Base-by-base conservation (phyloP, 1,284 basidiomycete genomes). In the Boletus smithii region DNA sequence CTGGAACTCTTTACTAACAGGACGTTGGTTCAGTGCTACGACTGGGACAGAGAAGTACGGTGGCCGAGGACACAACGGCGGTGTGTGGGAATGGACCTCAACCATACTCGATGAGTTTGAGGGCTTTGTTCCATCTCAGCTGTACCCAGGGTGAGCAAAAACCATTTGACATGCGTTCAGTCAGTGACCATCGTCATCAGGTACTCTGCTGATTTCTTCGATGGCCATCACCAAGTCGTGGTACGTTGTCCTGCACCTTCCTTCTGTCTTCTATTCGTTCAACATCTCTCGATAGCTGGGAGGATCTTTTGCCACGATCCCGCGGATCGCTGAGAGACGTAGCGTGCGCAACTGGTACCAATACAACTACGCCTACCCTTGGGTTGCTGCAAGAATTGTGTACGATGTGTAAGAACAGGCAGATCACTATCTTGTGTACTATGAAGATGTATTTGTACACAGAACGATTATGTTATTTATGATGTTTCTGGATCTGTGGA, bases 81-180 rank as follows among this genome's bases (percentile, higher is more conserved):
- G 95, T 16, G 87, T 97, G n/a, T 99, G 94, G 93, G 94, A 97
- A 71, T 98, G 95, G 95, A 97, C 95, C 4, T 86, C 85, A 20
- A 94, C 92, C 7, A 55, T 75, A 23, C 80, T 95, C 43, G 80
- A 82, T 23, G 75, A 73, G 31, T 76, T 83, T 56, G 83, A 90
- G 3, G 93, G 91, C 0, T 98, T 88, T 65, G 73, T 75, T 39
- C 72, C 82, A 8, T 91, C 89, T 4, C 70, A 70, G 39, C 66
- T 95, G 46, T 97, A 97, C 64, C 93, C 94, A 22, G 93, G 89
- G 77, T 82, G 58, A 45, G 72, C 58, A 42, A 26, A 14, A 22
- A 35, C 1, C 2, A 13, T 27, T 39, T 10, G 11, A 27, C 7
- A 2, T 17, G 6, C 14, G 6, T 18, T 18, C 17, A 23, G 16